Evolutionary conservation across 2,329 filamentous ascomycete species (phyloP), one percentile per base, ranked within the genome.

Genomic region (Arthrobotrys sphaeroides): DNA sequence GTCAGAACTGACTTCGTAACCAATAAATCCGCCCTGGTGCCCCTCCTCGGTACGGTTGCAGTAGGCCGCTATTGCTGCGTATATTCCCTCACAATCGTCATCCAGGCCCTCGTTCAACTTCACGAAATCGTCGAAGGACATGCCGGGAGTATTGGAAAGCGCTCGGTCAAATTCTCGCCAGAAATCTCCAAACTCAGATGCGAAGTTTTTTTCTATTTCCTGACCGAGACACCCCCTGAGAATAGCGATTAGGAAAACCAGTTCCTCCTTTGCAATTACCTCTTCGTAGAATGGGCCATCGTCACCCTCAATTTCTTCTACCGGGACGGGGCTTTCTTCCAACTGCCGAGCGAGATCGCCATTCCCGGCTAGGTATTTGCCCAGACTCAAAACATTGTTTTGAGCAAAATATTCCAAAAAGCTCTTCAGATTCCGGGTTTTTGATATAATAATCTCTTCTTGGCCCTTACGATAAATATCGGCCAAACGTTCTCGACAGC

Each of bases 401-500:
- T 13, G 33, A 22, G 64, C 45, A 31, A 69, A 75, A 16, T 12
- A 51, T 36, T 53, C 18, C 9, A 75, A 22, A 43, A 75, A 75
- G 7, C 31, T n/a, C 22, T 69, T 51, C 16, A 75, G n/a, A 3
- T 57, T 68, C 31, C 69, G 6, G 20, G 69, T 53, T 40, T 75
- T 75, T 0, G 64, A 69, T 10, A 69, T 31, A 43, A 75, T 65
- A 16, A 75, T 75, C 5, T 69, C 49, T 20, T 75, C 43, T 22
- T 75, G 72, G 5, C 72, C 64, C 7, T 53, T 47, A 18, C 72
- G 72, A 22, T 75, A 75, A 28, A 47, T 64, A 45, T 68, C 72
- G 9, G 47, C 64, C 5, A 53, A 9, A 5, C n/a, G 36, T 24
- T 69, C 64, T 10, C 51, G 36, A 9, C 43, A 42, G 26, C 40